Evolutionary conservation across 768 basidiomycete species (phyloP), one percentile per base, ranked within the genome.

Genomic region (Podaxis sp.): DNA sequence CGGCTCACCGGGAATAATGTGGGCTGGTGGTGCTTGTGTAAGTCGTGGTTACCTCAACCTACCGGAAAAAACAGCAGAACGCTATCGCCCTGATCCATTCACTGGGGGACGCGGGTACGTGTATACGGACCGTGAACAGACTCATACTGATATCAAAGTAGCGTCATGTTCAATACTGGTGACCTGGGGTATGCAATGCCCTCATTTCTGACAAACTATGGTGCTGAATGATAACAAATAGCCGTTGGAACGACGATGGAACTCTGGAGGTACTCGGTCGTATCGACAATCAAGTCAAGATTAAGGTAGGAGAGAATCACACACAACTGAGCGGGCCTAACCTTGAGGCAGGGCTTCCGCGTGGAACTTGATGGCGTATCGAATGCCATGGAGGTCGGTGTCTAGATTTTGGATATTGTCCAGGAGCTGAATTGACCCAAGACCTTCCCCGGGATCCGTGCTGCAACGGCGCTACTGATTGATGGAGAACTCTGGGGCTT

Each of bases 301-400:
- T 87, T 66, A 84, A 85, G 74, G 81, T 81, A 57, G 46, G 68
- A 46, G 16, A 53, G 38, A 9, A 28, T 3, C 10, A 9, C 9
- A 11, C 47, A 48, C 47, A 13, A 27, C 1, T 6, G 9, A 48
- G 14, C 21, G 21, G 6, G 7, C 47, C 11, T 32, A 18, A 27
- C 51, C 27, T 37, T 51, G 38, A 50, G 27, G 2, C 53, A 84
- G 76, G 85, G 84, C 3, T 87, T 87, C 73, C 80, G 85, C 28
- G 82, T 87, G 11, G 85, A 87, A 67, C 74, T 87, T 7, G 85
- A 85, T 61, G 85, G 85, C 3, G 84, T 87, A 5, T 76, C 83
- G 1, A 79, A 78, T 21, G 83, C 83, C 4, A 83, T 87, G 81
- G 78, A 83, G 74, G 83, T 83, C 44, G 58, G 71, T 56, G 13